Evolutionary conservation across 2,329 filamentous ascomycete genomes (phyloP).

Genomic region (Calonectria honghensis): DNA sequence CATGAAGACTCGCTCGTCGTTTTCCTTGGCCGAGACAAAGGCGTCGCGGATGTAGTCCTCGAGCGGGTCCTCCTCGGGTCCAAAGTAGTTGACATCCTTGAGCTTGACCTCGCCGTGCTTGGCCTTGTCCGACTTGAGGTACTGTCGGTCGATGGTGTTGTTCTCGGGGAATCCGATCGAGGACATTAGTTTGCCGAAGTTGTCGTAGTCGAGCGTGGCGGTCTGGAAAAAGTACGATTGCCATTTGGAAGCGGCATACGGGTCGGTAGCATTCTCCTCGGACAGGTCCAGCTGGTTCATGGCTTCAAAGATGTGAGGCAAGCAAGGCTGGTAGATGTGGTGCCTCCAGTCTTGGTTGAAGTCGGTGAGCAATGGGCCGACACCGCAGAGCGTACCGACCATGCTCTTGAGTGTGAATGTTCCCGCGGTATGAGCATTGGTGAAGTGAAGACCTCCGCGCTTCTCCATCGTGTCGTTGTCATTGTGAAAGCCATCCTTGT

Average conservation of each 20-base stretch:
- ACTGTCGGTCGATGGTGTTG: neutral
- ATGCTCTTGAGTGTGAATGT: conserved; percentile 23
- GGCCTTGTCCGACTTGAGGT: neutral
- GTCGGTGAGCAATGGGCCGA: conserved; percentile 62
- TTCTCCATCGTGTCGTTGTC: neutral
- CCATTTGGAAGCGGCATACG: conserved; percentile 13
- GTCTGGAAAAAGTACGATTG: conserved; percentile 6
- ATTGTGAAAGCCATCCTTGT: conserved; percentile 4
- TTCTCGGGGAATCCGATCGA: neutral
- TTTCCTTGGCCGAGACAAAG: conserved; percentile 56
- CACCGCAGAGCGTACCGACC: conserved; percentile 62
- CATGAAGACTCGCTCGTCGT: conserved; percentile 58
- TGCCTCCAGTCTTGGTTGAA: conserved; percentile 62
- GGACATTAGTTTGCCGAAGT: neutral
- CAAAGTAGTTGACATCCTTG: conserved; percentile 61
- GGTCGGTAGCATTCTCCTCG: neutral
- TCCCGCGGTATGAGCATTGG: conserved; percentile 7
- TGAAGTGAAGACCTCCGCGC: conserved; percentile 16
- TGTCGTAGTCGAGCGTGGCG: neutral
- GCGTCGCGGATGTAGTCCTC: conserved; percentile 59
- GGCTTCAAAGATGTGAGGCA: conserved; percentile 59
- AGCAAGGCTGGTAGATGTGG: conserved; percentile 65
- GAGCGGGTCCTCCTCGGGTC: conserved; percentile 57
- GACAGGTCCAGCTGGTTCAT: conserved; percentile 19
- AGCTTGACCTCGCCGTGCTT: conserved; percentile 51